Evolutionary conservation across 2,329 filamentous ascomycete genomes (phyloP).

Genomic region (Sclerotinia borealis): DNA sequence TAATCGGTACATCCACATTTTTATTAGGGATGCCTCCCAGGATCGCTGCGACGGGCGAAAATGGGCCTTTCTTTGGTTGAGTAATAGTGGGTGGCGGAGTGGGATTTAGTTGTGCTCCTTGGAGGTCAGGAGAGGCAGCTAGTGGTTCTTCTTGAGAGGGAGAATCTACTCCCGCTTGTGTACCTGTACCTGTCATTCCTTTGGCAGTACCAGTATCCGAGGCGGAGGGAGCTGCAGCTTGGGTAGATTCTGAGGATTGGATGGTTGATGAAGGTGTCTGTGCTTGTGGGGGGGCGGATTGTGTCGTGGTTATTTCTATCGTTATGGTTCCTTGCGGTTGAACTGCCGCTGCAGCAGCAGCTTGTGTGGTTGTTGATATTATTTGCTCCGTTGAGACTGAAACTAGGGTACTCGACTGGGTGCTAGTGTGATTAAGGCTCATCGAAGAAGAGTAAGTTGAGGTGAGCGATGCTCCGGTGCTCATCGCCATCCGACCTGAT

Average conservation of each 20-base stretch:
- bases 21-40: slow-evolving; percentile 55
- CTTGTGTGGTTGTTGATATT: background rate
- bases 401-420: too few species aligned
- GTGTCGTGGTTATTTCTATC: background rate
- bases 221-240: background rate
- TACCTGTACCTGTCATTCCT: background rate
- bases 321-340: background rate
- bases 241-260: too few species aligned
- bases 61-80: slow-evolving; percentile 15
- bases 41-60: slow-evolving; percentile 37
- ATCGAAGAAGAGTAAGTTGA: too few species aligned
- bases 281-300: too few species aligned
- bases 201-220: too few species aligned
- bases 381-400: background rate
- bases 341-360: background rate
- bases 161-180: too few species aligned
- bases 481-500: background rate
- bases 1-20: slow-evolving; percentile 58
- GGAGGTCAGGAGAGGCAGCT: background rate
- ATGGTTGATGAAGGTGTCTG: too few species aligned
- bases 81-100: background rate
- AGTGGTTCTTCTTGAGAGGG: background rate
- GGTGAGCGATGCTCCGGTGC: too few species aligned
- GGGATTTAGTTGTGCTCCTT: background rate
- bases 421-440: too few species aligned